phyloP scores from a whole-genome alignment of 805 yeast genomes.

The Kodamaea kakaduensis region DNA sequence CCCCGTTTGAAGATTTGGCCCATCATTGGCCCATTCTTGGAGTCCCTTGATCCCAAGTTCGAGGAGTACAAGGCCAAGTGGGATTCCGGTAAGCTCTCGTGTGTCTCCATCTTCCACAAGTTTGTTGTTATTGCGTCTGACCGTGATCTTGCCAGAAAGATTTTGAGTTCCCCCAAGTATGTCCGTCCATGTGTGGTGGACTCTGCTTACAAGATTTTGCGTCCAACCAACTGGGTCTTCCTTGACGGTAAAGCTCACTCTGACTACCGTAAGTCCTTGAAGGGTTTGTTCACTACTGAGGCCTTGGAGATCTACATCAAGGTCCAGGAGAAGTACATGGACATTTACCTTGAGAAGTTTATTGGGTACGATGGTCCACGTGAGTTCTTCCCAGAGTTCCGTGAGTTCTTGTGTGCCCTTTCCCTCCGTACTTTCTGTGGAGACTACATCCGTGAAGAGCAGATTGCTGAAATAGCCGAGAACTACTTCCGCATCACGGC shows the following conservation, averaged over 20 bases:
- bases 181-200: slow-evolving; percentile 98
- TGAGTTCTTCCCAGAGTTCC: slow-evolving; percentile 86
- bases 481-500: slow-evolving; percentile 90
- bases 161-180: slow-evolving; percentile 76
- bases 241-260: slow-evolving; percentile 93
- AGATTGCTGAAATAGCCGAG: slow-evolving; percentile 83
- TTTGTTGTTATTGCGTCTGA: slow-evolving; percentile 91
- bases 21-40: slow-evolving; percentile 92
- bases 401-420: slow-evolving; percentile 94
- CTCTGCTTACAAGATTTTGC: slow-evolving; percentile 87
- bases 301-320: slow-evolving; percentile 86
- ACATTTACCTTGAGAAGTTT: slow-evolving; percentile 69
- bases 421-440: slow-evolving; percentile 95
- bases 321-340: slow-evolving; percentile 78
- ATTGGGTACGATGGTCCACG: slow-evolving; percentile 60
- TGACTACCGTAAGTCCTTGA: slow-evolving; percentile 87
- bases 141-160: slow-evolving; percentile 84
- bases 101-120: slow-evolving; percentile 97
- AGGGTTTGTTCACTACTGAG: slow-evolving; percentile 79
- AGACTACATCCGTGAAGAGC: slow-evolving; percentile 87
- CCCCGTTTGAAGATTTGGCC: slow-evolving; percentile 90
- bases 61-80: slow-evolving; percentile 91
- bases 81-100: slow-evolving; percentile 90
- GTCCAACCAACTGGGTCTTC: slow-evolving; percentile 98
- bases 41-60: slow-evolving; percentile 91